These are phyloP conservation scores for Termitomyces sp. DNA, from an alignment of 768 basidiomycete genomes.

Conservation along the genomic window DNA sequence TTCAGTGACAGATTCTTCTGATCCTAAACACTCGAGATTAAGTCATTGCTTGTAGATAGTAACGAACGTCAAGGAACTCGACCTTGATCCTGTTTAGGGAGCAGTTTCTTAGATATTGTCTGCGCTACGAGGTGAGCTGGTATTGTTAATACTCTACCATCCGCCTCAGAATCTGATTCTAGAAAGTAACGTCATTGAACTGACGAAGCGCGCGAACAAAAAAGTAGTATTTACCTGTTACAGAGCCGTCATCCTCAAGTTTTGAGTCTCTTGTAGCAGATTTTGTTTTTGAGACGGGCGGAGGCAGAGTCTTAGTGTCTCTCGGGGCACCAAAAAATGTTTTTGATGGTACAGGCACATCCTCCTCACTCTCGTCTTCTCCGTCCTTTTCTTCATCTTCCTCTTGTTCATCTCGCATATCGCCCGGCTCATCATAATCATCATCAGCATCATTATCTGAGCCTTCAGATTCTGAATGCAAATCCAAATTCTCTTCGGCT, in stretches of 20 bases:
- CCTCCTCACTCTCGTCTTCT: slow-evolving; percentile 20
- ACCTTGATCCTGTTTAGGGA: slow-evolving; percentile 5
- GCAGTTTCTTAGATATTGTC: slow-evolving; percentile 3
- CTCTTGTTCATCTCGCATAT: slow-evolving; percentile 4
- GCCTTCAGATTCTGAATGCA: slow-evolving; percentile 49
- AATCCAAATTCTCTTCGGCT: slow-evolving; percentile 34
- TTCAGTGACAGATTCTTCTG: slow-evolving; percentile 24
- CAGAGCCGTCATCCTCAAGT: slow-evolving; percentile 27
- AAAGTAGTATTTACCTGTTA: slow-evolving; percentile 23
- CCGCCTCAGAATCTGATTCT: slow-evolving; percentile 23
- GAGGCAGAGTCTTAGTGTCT: slow-evolving; percentile 7
- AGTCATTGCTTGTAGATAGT: background rate
- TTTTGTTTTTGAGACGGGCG: background rate
- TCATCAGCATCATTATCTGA: slow-evolving; percentile 22
- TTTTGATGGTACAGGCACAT: slow-evolving; percentile 19
- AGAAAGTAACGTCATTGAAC: background rate
- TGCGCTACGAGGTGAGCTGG: background rate
- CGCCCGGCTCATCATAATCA: slow-evolving; percentile 12
- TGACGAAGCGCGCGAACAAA: background rate
- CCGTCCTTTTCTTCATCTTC: slow-evolving; percentile 17
- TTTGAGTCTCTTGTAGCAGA: background rate
- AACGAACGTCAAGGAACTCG: background rate
- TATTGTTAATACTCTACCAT: slow-evolving; percentile 3
- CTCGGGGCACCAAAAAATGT: slow-evolving; percentile 9
- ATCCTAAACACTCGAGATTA: background rate